Conservation (phyloP, 139 green algal species). For the Ostreobium quekettii region DNA sequence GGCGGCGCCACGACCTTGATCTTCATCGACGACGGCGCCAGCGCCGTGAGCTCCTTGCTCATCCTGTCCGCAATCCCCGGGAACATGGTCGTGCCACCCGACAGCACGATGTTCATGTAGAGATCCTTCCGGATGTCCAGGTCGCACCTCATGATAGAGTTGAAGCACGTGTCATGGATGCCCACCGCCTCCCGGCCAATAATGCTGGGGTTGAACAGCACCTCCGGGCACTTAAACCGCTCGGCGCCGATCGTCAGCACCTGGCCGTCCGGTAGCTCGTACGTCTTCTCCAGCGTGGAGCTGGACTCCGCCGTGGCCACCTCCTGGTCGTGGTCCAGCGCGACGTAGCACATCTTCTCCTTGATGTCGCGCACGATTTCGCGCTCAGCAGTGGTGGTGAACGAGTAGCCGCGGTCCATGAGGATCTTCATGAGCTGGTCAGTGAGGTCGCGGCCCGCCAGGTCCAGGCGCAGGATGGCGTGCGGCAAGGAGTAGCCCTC, state of each 20-base stretch:
- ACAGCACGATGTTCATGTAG: constrained; percentile 41
- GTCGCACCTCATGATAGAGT: constrained; percentile 21
- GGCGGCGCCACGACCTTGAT: constrained; percentile 74
- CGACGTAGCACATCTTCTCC: constrained; percentile 98
- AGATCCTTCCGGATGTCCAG: constrained; percentile 24
- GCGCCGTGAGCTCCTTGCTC: constrained; percentile 89
- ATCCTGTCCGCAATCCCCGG: constrained; percentile 92
- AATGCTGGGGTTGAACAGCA: constrained; percentile 40
- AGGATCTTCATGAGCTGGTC: constrained; percentile 94
- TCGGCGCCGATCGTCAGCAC: constrained; percentile 23
- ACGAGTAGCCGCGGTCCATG: constrained; percentile 92
- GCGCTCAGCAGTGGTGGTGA: constrained; percentile 94
- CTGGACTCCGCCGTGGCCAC: constrained; percentile 61
- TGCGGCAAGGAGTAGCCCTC: constrained; percentile 95
- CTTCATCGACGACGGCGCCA: constrained; percentile 59
- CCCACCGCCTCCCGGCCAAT: constrained; percentile 36
- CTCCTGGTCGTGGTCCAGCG: constrained; percentile 96
- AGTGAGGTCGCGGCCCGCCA: constrained; percentile 93
- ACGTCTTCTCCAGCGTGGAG: constrained; percentile 69
- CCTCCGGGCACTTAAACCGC: constrained; percentile 29
- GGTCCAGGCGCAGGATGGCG: constrained; percentile 90
- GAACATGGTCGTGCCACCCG: constrained; percentile 31
- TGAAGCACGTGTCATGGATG: constrained; percentile 25
- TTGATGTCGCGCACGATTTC: constrained; percentile 99
- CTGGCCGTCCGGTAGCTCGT: constrained; percentile 38